Conservation (phyloP, 345 rosid species). For the Erodium maritimum region DNA sequence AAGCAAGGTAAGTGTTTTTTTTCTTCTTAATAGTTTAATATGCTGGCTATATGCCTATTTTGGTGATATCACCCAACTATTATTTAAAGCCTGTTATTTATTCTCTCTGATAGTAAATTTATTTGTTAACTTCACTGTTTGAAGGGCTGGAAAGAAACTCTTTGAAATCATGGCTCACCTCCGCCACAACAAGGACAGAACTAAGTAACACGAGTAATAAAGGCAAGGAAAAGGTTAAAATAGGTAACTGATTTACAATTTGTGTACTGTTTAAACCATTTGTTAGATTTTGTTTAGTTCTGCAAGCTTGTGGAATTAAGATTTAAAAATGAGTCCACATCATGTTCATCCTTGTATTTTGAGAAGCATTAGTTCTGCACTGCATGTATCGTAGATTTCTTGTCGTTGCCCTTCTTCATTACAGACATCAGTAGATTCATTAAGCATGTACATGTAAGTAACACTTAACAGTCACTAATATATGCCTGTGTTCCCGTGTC, state of each 20-base stretch:
- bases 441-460: not conserved
- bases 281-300: not conserved
- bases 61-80: not conserved
- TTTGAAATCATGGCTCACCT: conserved; percentile 63
- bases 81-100: conserved; percentile 2
- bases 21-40: conserved; percentile 3
- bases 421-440: not conserved
- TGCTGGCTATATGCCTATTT: not conserved
- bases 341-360: not conserved
- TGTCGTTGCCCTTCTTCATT: not conserved
- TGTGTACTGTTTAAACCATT: not conserved
- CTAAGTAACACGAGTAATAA: conserved; percentile 11
- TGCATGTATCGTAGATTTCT: not conserved
- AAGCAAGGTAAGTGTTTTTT: conserved; percentile 39
- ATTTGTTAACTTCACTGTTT: conserved; percentile 8
- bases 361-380: not conserved
- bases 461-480: too few relatives aligned
- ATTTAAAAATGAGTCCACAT: not conserved
- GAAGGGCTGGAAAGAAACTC: conserved; percentile 34
- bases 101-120: conserved; percentile 8
- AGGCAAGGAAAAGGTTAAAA: conserved; percentile 16
- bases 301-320: not conserved
- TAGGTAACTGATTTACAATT: conserved; percentile 26
- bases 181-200: conserved; percentile 34
- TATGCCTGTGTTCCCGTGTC: not conserved